Base-by-base conservation (phyloP, 305 asterid species). In the Caryopteris hybrid region DNA sequence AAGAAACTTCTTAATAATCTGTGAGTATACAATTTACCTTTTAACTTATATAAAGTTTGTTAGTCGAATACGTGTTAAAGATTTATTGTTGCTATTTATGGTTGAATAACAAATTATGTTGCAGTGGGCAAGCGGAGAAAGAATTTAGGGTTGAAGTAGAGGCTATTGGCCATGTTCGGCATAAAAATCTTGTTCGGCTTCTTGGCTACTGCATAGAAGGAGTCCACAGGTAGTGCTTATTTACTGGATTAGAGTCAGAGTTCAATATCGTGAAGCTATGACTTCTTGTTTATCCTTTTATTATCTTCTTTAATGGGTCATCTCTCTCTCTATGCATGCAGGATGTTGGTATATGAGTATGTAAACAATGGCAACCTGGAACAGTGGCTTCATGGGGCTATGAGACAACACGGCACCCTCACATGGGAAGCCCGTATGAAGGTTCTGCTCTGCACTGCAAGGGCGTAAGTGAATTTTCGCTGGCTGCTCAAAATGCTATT, bases 361-460 rank as follows among this genome's bases (percentile, higher is more conserved):
- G 98, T 94, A 61, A 88, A 84, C 84, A 94, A 91, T 38, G 99
- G 99, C 20, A 91, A 91, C 75, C 74, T 94, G 72, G 99, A 94
- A 72, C 99, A 94, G 46, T 94, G 99, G 99, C 96, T 94, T 80
- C 99, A 91, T 60, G 99, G 98, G 68, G 92, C 93, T 38, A 87
- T 91, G 97, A 80, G 95, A 77, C 96, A 91, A 64, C 79, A 84
- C 10, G 98, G 99, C 8, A 86, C 79, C 22, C 81, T 94, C 51
- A 86, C 95, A 31, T 94, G 99, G 99, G 98, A 94, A 74, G 95
- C 97, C 21, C 98, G 99, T 1, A 84, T 94, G 89, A 94, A 94
- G 85, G 95, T 94, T 79, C 86, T 94, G 54, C 95, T 94, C 29
- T 96, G 98, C 33, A 94, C 99, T 34, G 98, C 99, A 33, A 94